These are phyloP conservation scores for Blastobotrys americana DNA, from an alignment of 805 yeast genomes.

Conservation along the genomic window DNA sequence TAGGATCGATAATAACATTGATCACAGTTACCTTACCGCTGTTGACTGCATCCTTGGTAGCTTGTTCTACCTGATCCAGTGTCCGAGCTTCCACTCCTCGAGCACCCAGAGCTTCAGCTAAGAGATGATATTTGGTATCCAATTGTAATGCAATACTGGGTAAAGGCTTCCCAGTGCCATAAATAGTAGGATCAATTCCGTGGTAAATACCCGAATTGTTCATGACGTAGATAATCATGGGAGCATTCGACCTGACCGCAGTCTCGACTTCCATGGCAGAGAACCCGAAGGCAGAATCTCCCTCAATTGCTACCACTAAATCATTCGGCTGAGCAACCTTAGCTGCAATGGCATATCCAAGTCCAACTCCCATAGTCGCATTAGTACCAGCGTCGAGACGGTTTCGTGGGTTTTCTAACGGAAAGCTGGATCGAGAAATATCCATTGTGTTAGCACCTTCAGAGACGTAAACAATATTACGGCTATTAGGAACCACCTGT, in stretches of 20 bases:
- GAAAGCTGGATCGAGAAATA: slow-evolving; percentile 54
- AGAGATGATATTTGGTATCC: slow-evolving; percentile 48
- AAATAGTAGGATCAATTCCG: slow-evolving; percentile 40
- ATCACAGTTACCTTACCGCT: slow-evolving; percentile 39
- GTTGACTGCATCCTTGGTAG: slow-evolving; percentile 32
- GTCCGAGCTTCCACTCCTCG: slow-evolving; percentile 42
- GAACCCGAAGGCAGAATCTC: slow-evolving; percentile 75
- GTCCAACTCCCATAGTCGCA: slow-evolving; percentile 72
- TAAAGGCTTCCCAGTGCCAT: slow-evolving; percentile 26
- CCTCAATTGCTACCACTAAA: slow-evolving; percentile 54
- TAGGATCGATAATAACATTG: slow-evolving; percentile 58
- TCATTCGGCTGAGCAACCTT: slow-evolving; percentile 40
- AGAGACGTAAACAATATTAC: slow-evolving; percentile 40
- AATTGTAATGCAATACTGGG: slow-evolving; percentile 57
- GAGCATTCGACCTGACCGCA: slow-evolving; percentile 46
- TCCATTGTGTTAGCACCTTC: slow-evolving; percentile 83
- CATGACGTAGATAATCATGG: slow-evolving; percentile 56
- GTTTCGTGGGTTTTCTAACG: slow-evolving; percentile 43
- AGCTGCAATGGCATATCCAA: slow-evolving; percentile 64
- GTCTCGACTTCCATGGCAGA: slow-evolving; percentile 71
- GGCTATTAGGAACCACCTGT: slow-evolving; percentile 17
- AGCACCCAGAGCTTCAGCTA: slow-evolving; percentile 53
- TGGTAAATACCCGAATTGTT: slow-evolving; percentile 69
- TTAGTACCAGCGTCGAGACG: slow-evolving; percentile 68
- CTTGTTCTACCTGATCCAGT: slow-evolving; percentile 34